phyloP scores from a whole-genome alignment of 257 asterid species.

The Verbascum thapsus region DNA sequence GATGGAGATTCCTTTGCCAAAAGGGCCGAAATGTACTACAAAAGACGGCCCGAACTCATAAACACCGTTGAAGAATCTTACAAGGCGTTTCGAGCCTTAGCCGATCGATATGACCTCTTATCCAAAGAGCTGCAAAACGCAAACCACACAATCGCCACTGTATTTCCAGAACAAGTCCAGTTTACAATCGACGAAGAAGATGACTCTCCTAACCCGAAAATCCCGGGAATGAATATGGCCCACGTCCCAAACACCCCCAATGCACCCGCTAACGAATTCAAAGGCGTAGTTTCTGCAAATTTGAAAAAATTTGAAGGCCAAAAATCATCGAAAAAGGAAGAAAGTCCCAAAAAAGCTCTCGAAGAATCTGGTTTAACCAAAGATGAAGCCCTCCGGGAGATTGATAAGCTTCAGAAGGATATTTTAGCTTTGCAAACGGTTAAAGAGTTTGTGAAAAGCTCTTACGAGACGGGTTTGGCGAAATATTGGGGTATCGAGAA shows the following conservation, averaged over 20 bases:
- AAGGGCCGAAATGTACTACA: slow-evolving; percentile 96
- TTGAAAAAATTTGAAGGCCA: slow-evolving; percentile 45
- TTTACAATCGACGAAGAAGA: slow-evolving; percentile 61
- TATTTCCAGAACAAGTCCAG: slow-evolving; percentile 78
- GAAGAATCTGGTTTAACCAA: slow-evolving; percentile 43
- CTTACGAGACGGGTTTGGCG: slow-evolving; percentile 44
- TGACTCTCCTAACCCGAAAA: slow-evolving; percentile 31
- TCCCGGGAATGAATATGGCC: slow-evolving; percentile 31
- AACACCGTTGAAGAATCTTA: slow-evolving; percentile 72
- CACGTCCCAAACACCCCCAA: slow-evolving; percentile 63
- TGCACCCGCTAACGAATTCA: slow-evolving; percentile 58
- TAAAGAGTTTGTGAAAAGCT: slow-evolving; percentile 54
- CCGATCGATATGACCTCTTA: slow-evolving; percentile 84
- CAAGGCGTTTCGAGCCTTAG: slow-evolving; percentile 67
- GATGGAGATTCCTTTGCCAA: slow-evolving; percentile 92
- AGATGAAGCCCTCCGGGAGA: slow-evolving; percentile 47
- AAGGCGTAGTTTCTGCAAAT: slow-evolving; percentile 50
- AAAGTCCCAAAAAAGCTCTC: slow-evolving; percentile 2
- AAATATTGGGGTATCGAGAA: slow-evolving; percentile 56
- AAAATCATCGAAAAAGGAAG: slow-evolving; percentile 17
- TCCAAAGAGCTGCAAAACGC: slow-evolving; percentile 87
- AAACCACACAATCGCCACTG: slow-evolving; percentile 73
- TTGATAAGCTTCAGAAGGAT: slow-evolving; percentile 50
- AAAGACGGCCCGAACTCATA: slow-evolving; percentile 82
- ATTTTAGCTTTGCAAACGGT: slow-evolving; percentile 49